Evolutionary conservation across 1,139 yeast genomes (phyloP).

Genomic region (Yamadazyma buinensis): DNA sequence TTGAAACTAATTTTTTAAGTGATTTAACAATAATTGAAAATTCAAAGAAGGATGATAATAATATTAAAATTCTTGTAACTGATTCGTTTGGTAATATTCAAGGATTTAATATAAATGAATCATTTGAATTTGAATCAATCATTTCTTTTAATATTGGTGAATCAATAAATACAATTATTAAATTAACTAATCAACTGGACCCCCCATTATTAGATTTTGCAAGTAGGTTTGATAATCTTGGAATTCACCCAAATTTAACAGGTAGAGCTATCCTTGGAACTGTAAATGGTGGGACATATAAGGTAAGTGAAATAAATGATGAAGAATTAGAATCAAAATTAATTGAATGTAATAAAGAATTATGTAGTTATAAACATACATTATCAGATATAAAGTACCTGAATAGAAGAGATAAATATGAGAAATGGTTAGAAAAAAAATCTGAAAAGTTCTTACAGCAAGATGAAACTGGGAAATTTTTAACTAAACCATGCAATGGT

Average conservation of each 20-base stretch:
- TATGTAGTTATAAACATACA: slow-evolving; percentile 11
- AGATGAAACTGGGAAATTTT: slow-evolving; percentile 12
- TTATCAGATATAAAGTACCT: slow-evolving; percentile 11
- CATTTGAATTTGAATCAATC: slow-evolving; percentile 6
- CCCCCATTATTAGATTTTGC: slow-evolving; percentile 10
- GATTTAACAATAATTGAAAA: slow-evolving; percentile 5
- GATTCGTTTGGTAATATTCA: slow-evolving; percentile 33
- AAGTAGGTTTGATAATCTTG: slow-evolving; percentile 8
- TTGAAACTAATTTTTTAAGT: slow-evolving; percentile 11
- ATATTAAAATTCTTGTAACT: slow-evolving; percentile 15
- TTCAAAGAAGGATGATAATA: neutral
- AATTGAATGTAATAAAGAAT: slow-evolving; percentile 15
- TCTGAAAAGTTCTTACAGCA: slow-evolving; percentile 13
- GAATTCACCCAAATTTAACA: slow-evolving; percentile 1
- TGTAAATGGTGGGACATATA: slow-evolving; percentile 32
- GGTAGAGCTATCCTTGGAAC: slow-evolving; percentile 30
- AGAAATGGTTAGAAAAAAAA: slow-evolving; percentile 8
- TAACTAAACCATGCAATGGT: slow-evolving; percentile 12
- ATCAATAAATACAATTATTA: slow-evolving; percentile 25
- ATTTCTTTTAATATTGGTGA: slow-evolving; percentile 28
- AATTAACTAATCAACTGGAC: slow-evolving; percentile 5
- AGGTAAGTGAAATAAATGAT: slow-evolving; percentile 21
- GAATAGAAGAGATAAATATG: slow-evolving; percentile 12
- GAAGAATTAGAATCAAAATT: slow-evolving; percentile 9
- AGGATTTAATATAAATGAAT: slow-evolving; percentile 7